Evolutionary conservation across 2,329 filamentous ascomycete species (phyloP).

Genomic region (Paraphoma chrysanthemicola): DNA sequence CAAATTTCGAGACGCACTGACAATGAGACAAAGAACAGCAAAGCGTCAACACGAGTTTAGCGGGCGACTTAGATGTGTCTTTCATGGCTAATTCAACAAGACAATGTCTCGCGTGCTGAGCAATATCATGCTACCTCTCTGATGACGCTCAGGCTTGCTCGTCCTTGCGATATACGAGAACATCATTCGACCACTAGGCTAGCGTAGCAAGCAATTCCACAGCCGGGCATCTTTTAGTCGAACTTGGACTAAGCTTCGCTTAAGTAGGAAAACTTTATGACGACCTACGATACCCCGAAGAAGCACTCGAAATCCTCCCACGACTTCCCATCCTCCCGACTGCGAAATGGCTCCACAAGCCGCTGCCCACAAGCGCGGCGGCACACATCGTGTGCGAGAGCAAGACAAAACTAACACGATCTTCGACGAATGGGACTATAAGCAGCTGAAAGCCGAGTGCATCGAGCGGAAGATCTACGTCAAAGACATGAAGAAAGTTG

Average conservation of each 20-base stretch:
- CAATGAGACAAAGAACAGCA: conserved; percentile 2
- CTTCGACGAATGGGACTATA: conserved; percentile 34
- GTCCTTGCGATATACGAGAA: no score
- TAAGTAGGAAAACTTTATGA: no score
- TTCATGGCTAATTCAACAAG: background rate
- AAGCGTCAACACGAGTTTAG: background rate
- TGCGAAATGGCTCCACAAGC: conserved; percentile 11
- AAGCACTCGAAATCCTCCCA: background rate
- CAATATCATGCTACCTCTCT: background rate
- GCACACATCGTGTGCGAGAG: conserved; percentile 38
- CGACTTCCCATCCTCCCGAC: background rate
- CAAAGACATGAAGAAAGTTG: conserved; percentile 40
- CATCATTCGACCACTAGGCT: no score
- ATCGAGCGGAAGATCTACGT: conserved; percentile 29
- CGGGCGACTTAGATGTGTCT: background rate
- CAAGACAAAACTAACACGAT: conserved; percentile 35
- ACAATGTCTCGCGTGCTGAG: conserved; percentile 3
- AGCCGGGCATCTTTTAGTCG: no score
- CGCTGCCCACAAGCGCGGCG: conserved; percentile 32
- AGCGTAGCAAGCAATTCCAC: no score
- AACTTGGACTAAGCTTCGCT: no score
- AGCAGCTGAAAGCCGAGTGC: conserved; percentile 25
- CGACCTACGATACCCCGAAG: no score
- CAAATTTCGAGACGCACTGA: background rate
- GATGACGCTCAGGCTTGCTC: background rate